Base-by-base conservation (phyloP, 352 stramenopile genomes). In the Phytopythium cucurbitacearum region DNA sequence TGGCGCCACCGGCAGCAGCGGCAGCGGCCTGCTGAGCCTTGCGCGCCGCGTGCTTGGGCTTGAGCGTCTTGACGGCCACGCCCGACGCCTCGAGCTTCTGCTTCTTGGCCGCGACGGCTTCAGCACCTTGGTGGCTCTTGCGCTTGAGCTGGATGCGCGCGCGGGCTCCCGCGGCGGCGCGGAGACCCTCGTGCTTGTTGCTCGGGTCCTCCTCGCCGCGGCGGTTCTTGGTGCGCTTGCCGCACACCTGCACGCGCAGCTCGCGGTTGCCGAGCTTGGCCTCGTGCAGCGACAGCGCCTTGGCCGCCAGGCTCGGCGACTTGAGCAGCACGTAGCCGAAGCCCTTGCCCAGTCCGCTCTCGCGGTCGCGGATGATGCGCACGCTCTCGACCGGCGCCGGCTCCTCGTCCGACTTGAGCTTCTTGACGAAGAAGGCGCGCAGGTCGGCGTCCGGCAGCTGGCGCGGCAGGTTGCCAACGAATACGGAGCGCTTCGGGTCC, bases 381-480 rank as follows among this genome's bases (percentile, higher is more conserved):
- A 97, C 87, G 47, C 90, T 94, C 52, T 96, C 78, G 28, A 97
- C 77, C 13, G 74, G 73, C 35, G 70, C 53, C 0, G 60, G 65
- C 46, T 87, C 82, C 16, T 90, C 84, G 38, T 91, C 77, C 1
- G 71, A 83, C 42, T 67, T 64, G 3, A 97, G 66, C 0, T 73
- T 74, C 60, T 85, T 82, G 16, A 61, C 64, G 54, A 97, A 96
- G 48, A 88, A 93, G 5, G 60, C 60, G 57, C 73, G 57, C 39
- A 94, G 65, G 36, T 75, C 57, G 13, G 95, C 87, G 56, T 97
- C 89, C 34, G 85, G 80, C 32, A 84, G 78, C 54, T 85, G 71
- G 66, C 96, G 94, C 13, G 88, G 73, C n/a, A 97, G 49, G 62
- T 96, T 96, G 15, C 91, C 91, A 13, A 97, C 67, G 62, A 97